Percentiles rank a stretch among this genome's conserved stretches.
Conservation (phyloP, 371 early-diverging fungal species). For the Chytridium lagenaria region DNA sequence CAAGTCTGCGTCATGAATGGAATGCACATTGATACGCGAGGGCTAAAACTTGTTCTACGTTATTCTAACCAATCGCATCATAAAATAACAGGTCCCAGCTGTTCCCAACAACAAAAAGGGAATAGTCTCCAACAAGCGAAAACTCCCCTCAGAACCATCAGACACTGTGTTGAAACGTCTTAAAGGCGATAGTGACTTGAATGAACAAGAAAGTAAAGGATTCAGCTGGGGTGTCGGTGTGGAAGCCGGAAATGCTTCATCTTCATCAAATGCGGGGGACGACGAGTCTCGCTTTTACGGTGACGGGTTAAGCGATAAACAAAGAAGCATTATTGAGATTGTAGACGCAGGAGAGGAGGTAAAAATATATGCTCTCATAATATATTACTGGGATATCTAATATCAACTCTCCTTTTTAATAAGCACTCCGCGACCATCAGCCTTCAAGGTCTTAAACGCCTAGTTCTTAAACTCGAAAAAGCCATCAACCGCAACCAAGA, state of each 20-base stretch:
- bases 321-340: slow-evolving; percentile 77
- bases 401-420: not conserved
- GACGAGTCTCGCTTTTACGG: slow-evolving; percentile 80
- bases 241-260: slow-evolving; percentile 24
- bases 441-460: slow-evolving; percentile 67
- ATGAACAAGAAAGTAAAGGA: slow-evolving; percentile 38
- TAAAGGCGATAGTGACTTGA: slow-evolving; percentile 24
- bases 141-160: slow-evolving; percentile 62
- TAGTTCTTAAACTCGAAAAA: slow-evolving; percentile 84
- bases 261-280: slow-evolving; percentile 55
- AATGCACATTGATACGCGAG: too few species aligned
- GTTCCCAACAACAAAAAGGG: not conserved
- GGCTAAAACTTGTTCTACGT: too few species aligned
- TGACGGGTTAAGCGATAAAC: slow-evolving; percentile 80
- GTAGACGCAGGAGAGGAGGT: slow-evolving; percentile 86
- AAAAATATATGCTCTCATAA: slow-evolving; percentile 42
- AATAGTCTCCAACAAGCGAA: slow-evolving; percentile 52
- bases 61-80: too few species aligned
- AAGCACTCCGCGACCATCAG: slow-evolving; percentile 65
- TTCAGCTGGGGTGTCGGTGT: slow-evolving; percentile 33
- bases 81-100: not conserved
- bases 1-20: too few species aligned
- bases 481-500: slow-evolving; percentile 86
- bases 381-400: not conserved
- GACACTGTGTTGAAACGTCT: slow-evolving; percentile 57